Evolutionary conservation across 305 asterid species (phyloP), one percentile per base, ranked within the genome.

Genomic region (Coffea humblotiana): DNA sequence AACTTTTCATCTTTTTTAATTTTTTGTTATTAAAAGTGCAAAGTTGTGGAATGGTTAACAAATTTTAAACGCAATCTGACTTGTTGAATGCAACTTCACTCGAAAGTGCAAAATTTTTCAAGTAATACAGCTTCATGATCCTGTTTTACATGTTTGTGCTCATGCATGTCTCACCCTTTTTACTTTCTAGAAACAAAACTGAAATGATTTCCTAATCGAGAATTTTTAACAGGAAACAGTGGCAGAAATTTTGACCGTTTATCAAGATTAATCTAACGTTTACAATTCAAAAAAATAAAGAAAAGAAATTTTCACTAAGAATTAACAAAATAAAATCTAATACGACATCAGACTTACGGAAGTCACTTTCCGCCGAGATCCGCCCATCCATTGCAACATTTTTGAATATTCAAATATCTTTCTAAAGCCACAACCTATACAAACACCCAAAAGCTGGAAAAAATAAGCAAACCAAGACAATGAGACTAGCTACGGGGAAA

Each of bases 381-480:
- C 99, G 80, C 99, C 99, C 99, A 92, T 91, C 99, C 99, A 95
- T 86, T 95, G 99, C 84, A 95, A 86, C 99, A 95, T 95, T 56
- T 78, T 64, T 54, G 85, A 60, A 56, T 27, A 43, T 61, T 58
- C 78, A 23, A 51, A 66, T 64, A 54, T 48, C 74, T 74, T 80
- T 35, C 80, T 71, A 79, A 32, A 32, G 70, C 77, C 71, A 76
- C 78, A 60, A 66, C 79, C 29, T 60, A 61, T 8, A 25, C 61
- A 54, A 79, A 75, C 86, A 83, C 83, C 73, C 16, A 25, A 56
- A 48, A 27, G 8, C 9, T n/a, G 0, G 25, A 21, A 13, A 32
- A 8, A n/a, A 16, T 8, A 2, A n/a, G 12, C 1, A 32, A 74
- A 8, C 27, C 27, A 52, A 37, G 63, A 43, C 18, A 16, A 54